Percentiles rank a stretch among this genome's conserved stretches.
Evolutionary conservation across 2,329 filamentous ascomycete genomes (phyloP).

Genomic region (Colletotrichum aenigma): DNA sequence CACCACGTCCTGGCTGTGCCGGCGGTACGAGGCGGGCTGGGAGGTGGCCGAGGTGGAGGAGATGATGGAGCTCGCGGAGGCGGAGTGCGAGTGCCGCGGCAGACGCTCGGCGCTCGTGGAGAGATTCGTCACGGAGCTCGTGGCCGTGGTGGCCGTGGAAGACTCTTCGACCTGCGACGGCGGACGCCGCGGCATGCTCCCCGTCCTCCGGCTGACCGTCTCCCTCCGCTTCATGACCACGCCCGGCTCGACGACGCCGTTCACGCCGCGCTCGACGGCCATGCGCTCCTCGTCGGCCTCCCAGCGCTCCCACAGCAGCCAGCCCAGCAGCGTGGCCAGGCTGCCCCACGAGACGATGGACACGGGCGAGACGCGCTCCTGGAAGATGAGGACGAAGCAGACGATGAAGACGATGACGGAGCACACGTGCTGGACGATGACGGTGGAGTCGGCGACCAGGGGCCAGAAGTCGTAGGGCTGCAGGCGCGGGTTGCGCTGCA

Average conservation of each 20-base stretch:
- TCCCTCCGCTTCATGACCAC: constrained; percentile 31
- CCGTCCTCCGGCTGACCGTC: constrained; percentile 35
- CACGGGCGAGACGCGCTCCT: constrained; percentile 87
- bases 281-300: constrained; percentile 64
- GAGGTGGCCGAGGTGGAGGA: constrained; percentile 40
- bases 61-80: constrained; percentile 60
- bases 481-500: constrained; percentile 91
- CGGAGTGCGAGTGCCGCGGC: constrained; percentile 51
- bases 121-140: background rate
- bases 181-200: constrained; percentile 39
- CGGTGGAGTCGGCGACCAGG: constrained; percentile 89
- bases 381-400: constrained; percentile 89
- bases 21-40: constrained; percentile 20
- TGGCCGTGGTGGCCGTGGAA: background rate
- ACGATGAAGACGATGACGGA: constrained; percentile 94
- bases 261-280: constrained; percentile 27
- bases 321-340: constrained; percentile 81
- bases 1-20: constrained; percentile 19
- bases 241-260: constrained; percentile 37
- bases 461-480: constrained; percentile 99
- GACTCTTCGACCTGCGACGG: constrained; percentile 2
- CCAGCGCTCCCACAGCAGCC: constrained; percentile 93
- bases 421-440: constrained; percentile 96
- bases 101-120: constrained; percentile 24
- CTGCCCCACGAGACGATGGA: constrained; percentile 87